Conservation (phyloP, 2,329 filamentous ascomycete genomes). For the Colletotrichum eremochloae region DNA sequence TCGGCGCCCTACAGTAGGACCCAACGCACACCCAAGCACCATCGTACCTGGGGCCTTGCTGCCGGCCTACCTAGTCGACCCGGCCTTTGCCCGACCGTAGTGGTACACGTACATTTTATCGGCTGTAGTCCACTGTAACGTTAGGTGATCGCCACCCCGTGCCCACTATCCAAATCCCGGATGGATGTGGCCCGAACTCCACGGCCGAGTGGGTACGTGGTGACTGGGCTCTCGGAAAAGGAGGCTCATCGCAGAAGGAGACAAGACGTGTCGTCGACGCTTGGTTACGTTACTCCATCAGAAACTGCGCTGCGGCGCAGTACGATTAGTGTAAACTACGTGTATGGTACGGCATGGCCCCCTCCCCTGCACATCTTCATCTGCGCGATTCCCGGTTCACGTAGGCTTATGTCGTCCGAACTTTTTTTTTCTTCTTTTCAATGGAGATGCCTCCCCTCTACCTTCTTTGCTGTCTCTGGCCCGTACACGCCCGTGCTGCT, state of each 20-base stretch:
- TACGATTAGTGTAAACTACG: not conserved
- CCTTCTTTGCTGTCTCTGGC: slow-evolving; percentile 7
- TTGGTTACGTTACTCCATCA: slow-evolving; percentile 6
- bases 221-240: slow-evolving; percentile 30
- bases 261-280: slow-evolving; percentile 12
- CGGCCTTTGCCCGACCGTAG: slow-evolving; percentile 38
- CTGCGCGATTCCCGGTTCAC: slow-evolving; percentile 15
- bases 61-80: slow-evolving; percentile 15
- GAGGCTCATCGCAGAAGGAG: slow-evolving; percentile 27
- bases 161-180: slow-evolving; percentile 32
- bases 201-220: slow-evolving; percentile 27
- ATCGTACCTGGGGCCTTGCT: slow-evolving; percentile 21
- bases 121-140: slow-evolving; percentile 35
- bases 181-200: slow-evolving; percentile 30
- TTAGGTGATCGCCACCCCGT: slow-evolving; percentile 41
- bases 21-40: slow-evolving; percentile 17
- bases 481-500: slow-evolving; percentile 27
- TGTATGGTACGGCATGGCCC: not conserved
- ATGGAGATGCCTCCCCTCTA: slow-evolving; percentile 24
- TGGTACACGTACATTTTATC: slow-evolving; percentile 19
- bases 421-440: not conserved
- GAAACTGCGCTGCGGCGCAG: slow-evolving; percentile 18
- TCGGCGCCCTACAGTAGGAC: slow-evolving; percentile 8
- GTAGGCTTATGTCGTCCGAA: slow-evolving; percentile 28
- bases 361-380: slow-evolving; percentile 30